phyloP scores from a whole-genome alignment of 306 rosid genomes.

The cucumber (Cucumis sativus) region Cucumber_9930_V3 NC_026655.2:25269501-25270000 shows the following conservation, averaged over 20 bases:
- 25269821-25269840: neutral
- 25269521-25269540: conserved; percentile 53
- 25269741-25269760: conserved; percentile 64
- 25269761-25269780: conserved; percentile 81
- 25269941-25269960: neutral
- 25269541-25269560: conserved; percentile 45
- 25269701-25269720: conserved; percentile 21
- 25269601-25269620: neutral
- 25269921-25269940: neutral
- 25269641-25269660: neutral
- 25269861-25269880: neutral
- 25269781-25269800: conserved; percentile 77
- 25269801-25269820: neutral
- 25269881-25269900: neutral
- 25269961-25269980: neutral
- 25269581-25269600: neutral
- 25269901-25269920: neutral
- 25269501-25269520: conserved; percentile 97
- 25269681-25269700: neutral
- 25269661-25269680: neutral
- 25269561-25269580: neutral
- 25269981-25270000: neutral
- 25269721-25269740: conserved; percentile 54
- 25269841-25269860: neutral
- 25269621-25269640: neutral